Evolutionary conservation across 495 filamentous ascomycete species (phyloP).

Genomic region (Lindgomyces ingoldianus): DNA sequence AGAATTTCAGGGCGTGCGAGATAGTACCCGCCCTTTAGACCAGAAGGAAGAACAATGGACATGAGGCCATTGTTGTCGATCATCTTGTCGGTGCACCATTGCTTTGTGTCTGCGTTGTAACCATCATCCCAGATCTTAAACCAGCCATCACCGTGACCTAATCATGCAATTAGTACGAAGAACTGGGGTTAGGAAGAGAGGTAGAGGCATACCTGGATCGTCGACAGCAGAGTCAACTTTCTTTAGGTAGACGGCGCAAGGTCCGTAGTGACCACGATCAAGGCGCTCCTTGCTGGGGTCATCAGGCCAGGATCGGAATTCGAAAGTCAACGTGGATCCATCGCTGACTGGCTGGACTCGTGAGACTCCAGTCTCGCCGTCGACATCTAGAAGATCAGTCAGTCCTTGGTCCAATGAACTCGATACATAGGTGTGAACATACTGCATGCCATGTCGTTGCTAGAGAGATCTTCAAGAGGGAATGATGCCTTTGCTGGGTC

Average conservation of each 20-base stretch:
- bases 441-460: constrained; percentile 73
- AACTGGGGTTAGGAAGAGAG: too few relatives aligned
- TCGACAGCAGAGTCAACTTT: constrained; percentile 43
- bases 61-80: constrained; percentile 66
- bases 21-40: constrained; percentile 65
- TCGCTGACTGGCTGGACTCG: constrained; percentile 59
- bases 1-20: constrained; percentile 68
- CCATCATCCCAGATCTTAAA: constrained; percentile 76
- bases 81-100: constrained; percentile 70
- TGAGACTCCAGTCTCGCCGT: constrained; percentile 57
- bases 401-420: not conserved
- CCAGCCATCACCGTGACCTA: constrained; percentile 63
- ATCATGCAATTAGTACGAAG: constrained; percentile 1
- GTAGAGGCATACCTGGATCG: constrained; percentile 26
- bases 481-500: constrained; percentile 51
- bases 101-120: constrained; percentile 53
- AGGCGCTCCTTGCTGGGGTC: constrained; percentile 56
- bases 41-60: constrained; percentile 58
- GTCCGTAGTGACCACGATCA: constrained; percentile 65
- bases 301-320: constrained; percentile 64
- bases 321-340: constrained; percentile 60
- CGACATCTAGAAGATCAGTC: constrained; percentile 49
- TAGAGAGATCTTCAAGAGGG: constrained; percentile 56
- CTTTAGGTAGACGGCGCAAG: constrained; percentile 75
- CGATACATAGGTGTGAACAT: constrained; percentile 27